These are phyloP conservation scores for Euphorbia corollata DNA, from an alignment of 441 rosid genomes.

Conservation along the genomic window DNA sequence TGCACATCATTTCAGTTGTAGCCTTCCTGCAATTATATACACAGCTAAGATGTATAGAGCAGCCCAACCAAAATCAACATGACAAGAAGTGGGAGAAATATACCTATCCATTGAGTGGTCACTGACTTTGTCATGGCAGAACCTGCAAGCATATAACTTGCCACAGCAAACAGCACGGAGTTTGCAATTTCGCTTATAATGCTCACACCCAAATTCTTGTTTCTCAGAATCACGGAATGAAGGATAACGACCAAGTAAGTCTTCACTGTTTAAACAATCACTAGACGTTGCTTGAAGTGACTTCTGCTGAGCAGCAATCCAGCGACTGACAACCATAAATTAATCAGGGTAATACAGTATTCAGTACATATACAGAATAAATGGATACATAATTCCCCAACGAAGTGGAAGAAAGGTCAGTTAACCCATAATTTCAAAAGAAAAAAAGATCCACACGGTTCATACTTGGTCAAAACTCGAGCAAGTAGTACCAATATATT, in stretches of 20 bases:
- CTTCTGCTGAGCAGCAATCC: conserved; percentile 83
- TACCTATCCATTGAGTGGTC: conserved; percentile 96
- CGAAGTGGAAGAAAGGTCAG: not conserved
- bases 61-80: conserved; percentile 16
- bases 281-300: conserved; percentile 38
- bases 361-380: not conserved
- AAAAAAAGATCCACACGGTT: not conserved
- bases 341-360: conserved; percentile 14
- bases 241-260: conserved; percentile 47
- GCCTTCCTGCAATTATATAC: conserved; percentile 56
- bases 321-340: conserved; percentile 50
- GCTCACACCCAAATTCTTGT: conserved; percentile 75
- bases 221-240: conserved; percentile 66
- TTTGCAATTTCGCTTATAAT: conserved; percentile 90
- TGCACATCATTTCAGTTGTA: conserved; percentile 96
- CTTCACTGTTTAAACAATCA: conserved; percentile 48
- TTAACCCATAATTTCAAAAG: not conserved
- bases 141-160: conserved; percentile 72
- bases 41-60: conserved; percentile 15
- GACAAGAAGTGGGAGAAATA: conserved; percentile 11
- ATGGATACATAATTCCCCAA: not conserved
- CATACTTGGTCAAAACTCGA: not conserved
- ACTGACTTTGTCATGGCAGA: conserved; percentile 91
- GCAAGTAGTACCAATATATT: not conserved
- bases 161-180: conserved; percentile 86